Evolutionary conservation across 1,284 basidiomycete genomes (phyloP).

Genomic region (Trichosporon inkin): DNA sequence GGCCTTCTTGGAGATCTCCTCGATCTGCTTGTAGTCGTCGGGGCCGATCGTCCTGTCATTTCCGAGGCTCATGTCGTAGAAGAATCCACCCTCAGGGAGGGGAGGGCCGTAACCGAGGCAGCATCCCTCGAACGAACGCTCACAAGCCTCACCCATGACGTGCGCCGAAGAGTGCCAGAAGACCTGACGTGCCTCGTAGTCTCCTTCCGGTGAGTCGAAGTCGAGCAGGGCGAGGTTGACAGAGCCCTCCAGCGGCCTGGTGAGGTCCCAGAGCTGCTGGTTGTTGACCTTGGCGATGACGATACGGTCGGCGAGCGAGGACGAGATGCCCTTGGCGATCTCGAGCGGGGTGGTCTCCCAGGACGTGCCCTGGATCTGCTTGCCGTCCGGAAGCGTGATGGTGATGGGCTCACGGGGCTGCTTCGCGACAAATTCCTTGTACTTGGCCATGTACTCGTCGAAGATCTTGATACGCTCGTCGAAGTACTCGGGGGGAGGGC

Average conservation of each 20-base stretch:
- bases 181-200: constrained; percentile 84
- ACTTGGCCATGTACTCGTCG: constrained; percentile 79
- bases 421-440: constrained; percentile 74
- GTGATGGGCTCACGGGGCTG: constrained; percentile 79
- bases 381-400: constrained; percentile 84
- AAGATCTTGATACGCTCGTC: constrained; percentile 87
- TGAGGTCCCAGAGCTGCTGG: constrained; percentile 88
- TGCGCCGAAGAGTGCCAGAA: constrained; percentile 99
- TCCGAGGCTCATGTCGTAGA: constrained; percentile 83
- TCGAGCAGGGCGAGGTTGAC: constrained; percentile 82
- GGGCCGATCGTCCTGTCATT: constrained; percentile 63
- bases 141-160: constrained; percentile 95
- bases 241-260: constrained; percentile 81
- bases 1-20: constrained; percentile 80
- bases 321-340: constrained; percentile 80
- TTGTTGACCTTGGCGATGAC: constrained; percentile 88
- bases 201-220: constrained; percentile 77
- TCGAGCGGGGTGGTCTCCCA: constrained; percentile 98
- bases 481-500: constrained; percentile 81
- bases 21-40: constrained; percentile 81
- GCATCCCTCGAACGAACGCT: constrained; percentile 88
- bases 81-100: constrained; percentile 92
- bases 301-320: constrained; percentile 80
- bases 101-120: constrained; percentile 97
- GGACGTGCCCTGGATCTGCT: constrained; percentile 72